These are phyloP conservation scores for Fragaria vesca DNA, from an alignment of 306 rosid species.

Conservation along the genomic window DNA sequence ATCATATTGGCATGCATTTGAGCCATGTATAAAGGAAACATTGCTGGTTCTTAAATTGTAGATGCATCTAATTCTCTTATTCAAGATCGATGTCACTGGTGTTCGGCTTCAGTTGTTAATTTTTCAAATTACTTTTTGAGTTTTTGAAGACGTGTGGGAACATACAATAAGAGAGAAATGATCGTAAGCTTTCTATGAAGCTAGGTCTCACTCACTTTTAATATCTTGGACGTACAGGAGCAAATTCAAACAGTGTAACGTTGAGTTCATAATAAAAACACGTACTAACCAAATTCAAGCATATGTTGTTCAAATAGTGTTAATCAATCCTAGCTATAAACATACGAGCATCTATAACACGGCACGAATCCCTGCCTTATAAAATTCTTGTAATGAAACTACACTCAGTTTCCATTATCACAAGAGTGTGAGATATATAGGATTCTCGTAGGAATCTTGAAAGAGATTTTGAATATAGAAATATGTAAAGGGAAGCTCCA, in stretches of 20 bases:
- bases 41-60: background rate
- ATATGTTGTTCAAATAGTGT: background rate
- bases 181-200: no score
- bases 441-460: slow-evolving; percentile 16
- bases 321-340: background rate
- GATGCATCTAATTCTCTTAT: background rate
- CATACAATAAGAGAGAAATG: background rate
- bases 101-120: background rate
- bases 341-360: background rate
- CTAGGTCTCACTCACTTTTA: no score
- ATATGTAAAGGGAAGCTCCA: background rate
- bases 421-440: background rate
- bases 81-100: background rate
- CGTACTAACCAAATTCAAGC: background rate
- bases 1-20: background rate
- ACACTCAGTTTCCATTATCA: slow-evolving; percentile 16
- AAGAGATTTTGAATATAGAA: background rate
- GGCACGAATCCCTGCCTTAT: background rate
- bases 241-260: no score
- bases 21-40: no score
- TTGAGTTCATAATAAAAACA: no score
- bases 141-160: background rate
- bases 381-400: slow-evolving; percentile 6
- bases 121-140: background rate
- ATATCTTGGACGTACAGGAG: no score